Conservation (phyloP, 306 rosid genomes). For the Elaeagnus macrophylla region DNA sequence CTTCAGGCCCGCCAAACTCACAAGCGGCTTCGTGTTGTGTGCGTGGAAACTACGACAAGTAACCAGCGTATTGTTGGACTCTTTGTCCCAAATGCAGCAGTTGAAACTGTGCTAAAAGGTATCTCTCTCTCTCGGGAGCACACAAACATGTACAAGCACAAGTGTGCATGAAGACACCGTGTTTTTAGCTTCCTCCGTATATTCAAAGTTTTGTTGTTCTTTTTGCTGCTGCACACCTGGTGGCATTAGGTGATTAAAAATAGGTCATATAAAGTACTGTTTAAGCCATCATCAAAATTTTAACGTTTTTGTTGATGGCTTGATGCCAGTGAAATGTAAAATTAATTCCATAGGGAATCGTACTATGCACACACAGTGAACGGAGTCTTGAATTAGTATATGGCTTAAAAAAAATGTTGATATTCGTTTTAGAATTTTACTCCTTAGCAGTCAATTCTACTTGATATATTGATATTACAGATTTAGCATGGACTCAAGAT, state of each 20-base stretch:
- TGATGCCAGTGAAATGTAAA: too few species aligned
- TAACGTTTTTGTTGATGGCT: too few species aligned
- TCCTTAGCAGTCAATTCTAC: neutral
- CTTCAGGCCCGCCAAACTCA: conserved; percentile 81
- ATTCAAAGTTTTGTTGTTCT: too few species aligned
- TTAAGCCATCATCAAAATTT: too few species aligned
- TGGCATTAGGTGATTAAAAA: too few species aligned
- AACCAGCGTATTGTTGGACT: conserved; percentile 80
- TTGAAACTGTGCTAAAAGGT: conserved; percentile 93
- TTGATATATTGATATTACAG: conserved; percentile 33
- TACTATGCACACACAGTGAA: too few species aligned
- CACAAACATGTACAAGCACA: too few species aligned
- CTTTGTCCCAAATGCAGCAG: conserved; percentile 88
- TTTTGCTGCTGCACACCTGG: too few species aligned
- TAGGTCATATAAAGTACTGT: too few species aligned
- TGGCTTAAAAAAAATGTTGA: neutral
- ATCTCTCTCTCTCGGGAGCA: too few species aligned
- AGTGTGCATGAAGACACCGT: neutral
- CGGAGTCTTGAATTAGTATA: too few species aligned
- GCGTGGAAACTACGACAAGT: conserved; percentile 76
- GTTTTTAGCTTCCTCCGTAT: neutral
- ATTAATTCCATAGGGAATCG: too few species aligned
- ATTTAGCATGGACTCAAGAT: conserved; percentile 87
- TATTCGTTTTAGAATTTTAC: neutral
- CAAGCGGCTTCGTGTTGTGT: conserved; percentile 87